Evolutionary conservation across 2,329 filamentous ascomycete species (phyloP).

Genomic region (Monosporascus sp.): DNA sequence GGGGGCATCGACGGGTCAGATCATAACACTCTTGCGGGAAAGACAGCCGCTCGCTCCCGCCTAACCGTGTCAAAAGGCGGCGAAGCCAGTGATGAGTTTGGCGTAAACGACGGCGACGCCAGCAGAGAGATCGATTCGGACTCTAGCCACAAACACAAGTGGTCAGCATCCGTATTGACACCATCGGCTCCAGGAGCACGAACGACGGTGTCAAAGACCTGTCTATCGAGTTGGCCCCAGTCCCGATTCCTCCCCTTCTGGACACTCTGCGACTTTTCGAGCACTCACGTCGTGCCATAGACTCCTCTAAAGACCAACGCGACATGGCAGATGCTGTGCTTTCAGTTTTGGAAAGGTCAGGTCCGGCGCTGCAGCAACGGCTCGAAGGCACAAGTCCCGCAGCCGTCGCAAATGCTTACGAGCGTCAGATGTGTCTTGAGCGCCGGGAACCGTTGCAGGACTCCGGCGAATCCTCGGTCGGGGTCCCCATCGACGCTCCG

Average conservation of each 20-base stretch:
- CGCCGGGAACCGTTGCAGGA: conserved; percentile 10
- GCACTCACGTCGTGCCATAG: conserved; percentile 7
- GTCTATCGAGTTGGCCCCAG: neutral
- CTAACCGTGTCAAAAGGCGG: neutral
- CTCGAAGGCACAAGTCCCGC: neutral
- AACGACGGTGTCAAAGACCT: neutral
- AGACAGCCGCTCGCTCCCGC: conserved; percentile 4
- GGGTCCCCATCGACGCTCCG: conserved; percentile 7
- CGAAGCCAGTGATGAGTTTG: neutral
- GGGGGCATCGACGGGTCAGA: conserved; percentile 5
- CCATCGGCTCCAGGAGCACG: neutral
- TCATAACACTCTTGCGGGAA: conserved; percentile 5
- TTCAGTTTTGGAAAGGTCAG: conserved; percentile 1
- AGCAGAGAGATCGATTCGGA: neutral
- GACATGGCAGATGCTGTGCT: neutral
- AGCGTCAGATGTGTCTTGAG: conserved; percentile 9
- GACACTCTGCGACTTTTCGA: conserved; percentile 6
- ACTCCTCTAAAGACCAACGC: conserved; percentile 2
- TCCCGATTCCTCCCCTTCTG: conserved; percentile 1
- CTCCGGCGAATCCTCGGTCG: conserved; percentile 7
- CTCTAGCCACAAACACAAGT: neutral
- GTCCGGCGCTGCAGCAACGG: conserved; percentile 2
- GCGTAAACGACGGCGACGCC: neutral
- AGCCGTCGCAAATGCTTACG: conserved; percentile 6
- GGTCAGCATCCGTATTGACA: neutral